phyloP scores from a whole-genome alignment of 2,329 filamentous ascomycete genomes.

The Ceratocystis harringtonii region DNA sequence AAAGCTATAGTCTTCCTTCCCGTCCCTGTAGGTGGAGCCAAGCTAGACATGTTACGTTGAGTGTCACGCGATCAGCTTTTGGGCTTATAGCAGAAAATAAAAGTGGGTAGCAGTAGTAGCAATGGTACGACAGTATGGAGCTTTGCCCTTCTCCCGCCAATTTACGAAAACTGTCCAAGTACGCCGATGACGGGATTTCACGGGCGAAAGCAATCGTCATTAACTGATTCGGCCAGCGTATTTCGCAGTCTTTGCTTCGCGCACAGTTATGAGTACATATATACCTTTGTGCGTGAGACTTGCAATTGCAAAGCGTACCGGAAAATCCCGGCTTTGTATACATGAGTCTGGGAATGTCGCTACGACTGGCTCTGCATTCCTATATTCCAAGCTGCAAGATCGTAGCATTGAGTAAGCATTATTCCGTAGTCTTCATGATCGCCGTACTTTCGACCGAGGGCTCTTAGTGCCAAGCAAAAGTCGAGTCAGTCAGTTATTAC shows the following conservation, averaged over 20 bases:
- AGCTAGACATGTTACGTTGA: not conserved
- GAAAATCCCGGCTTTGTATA: not conserved
- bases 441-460: too few relatives aligned
- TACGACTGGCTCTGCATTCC: not conserved
- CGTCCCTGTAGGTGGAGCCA: not conserved
- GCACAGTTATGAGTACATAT: not conserved
- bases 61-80: not conserved
- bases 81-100: not conserved
- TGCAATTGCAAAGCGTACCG: not conserved
- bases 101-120: not conserved
- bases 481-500: not conserved
- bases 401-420: not conserved
- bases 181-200: too few relatives aligned
- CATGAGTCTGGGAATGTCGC: not conserved
- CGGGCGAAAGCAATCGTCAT: too few relatives aligned
- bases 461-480: not conserved
- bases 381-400: not conserved
- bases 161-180: too few relatives aligned
- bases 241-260: not conserved
- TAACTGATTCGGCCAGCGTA: too few relatives aligned
- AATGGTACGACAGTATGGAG: not conserved
- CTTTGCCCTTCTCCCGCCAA: too few relatives aligned
- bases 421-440: too few relatives aligned
- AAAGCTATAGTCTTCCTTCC: not conserved
- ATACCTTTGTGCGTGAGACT: not conserved